Evolutionary conservation across 495 filamentous ascomycete genomes (phyloP), one percentile per base, ranked within the genome.

Genomic region (Trichoderma orchidacearum): DNA sequence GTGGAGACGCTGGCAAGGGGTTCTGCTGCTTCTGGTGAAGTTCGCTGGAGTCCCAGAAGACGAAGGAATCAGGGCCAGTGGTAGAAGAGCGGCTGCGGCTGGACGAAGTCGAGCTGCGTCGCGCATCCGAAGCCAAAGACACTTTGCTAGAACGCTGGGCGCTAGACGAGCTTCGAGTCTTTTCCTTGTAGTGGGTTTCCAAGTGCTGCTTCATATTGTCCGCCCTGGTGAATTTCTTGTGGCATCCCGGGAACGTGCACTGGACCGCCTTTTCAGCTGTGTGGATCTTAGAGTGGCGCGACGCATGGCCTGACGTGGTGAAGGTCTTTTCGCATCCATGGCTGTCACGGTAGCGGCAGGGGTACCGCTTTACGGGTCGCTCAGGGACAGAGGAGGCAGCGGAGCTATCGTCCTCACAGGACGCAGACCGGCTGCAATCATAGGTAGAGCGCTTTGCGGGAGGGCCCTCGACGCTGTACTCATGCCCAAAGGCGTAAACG

Each of bases 121-220:
- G 51, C 51, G 51, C 51, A 6, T 30, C 18, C 1, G 59, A 59
- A 28, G 58, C 54, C 28, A 63, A 21, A 8, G 61, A 55, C 3
- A 63, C 59, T 5, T 54, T 54, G 29, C 32, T 30, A 17, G 53
- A n/a, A 30, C 53, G 53, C 28, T 31, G 30, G 21, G 5, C 18
- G 53, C 65, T 59, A 1, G 66, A 57, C 1, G 64, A 62, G 15
- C 68, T 61, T 17, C 74, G 67, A 1, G 71, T 66, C 61, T 74
- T 73, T 53, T 76, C 72, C 63, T 79, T 83, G 68, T 75, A 83
- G 68, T 97, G 92, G 0, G 93, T 97, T 51, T 91, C 82, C 54
- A 89, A 84, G 64, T 97, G 92, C 63, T 97, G 92, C 75, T 96
- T 96, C 88, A 96, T 96, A 71, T 97, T 97, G 72, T 97, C 92